Evolutionary conservation across 192 early-diverging fungal genomes (phyloP), one percentile per base, ranked within the genome.

Genomic region (Dispira parvispora): DNA sequence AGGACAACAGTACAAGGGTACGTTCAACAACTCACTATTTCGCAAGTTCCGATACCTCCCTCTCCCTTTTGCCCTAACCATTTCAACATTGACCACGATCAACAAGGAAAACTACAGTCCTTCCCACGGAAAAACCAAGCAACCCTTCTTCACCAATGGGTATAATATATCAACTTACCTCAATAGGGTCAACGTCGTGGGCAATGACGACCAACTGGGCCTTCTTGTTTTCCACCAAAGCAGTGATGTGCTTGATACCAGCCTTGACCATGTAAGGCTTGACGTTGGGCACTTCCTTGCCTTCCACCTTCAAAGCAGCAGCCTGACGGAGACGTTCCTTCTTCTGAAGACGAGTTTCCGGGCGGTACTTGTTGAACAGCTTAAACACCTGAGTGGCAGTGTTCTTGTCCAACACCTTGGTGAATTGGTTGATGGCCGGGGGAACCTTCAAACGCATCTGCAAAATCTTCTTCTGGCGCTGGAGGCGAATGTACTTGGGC

Each of bases 211-310:
- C 96, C 63, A 99, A 82, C 77, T 88, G 80, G 71, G 96, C 92
- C 86, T 96, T 95, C 90, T 99, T 99, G 78, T 86, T 83, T 84
- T 99, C 96, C 63, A 99, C 76, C 46, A 99, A 82, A 62, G 88
- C 89, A 70, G 93, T 93, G 72, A 99, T 88, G 82, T 99, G 96
- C 85, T 99, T 99, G 77, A 99, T 92, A 81, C 96, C 96, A 80
- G 93, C 92, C 90, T 99, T 97, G 81, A 99, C 87, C 62, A 90
- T 76, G 70, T 85, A 74, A 63, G 93, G 93, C 90, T 97, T 97
- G 81, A 91, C 88, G 67, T 85, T 76, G 28, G 68, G 77, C 67
- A 89, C 88, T 62, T 85, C 81, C 87, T 92, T 90, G 46, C 84
- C 85, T 65, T 88, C 87, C 55, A 90, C 89, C 78, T 89, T 88